Evolutionary conservation across 345 rosid species (phyloP).

Genomic region (Raphanus sativus): DNA sequence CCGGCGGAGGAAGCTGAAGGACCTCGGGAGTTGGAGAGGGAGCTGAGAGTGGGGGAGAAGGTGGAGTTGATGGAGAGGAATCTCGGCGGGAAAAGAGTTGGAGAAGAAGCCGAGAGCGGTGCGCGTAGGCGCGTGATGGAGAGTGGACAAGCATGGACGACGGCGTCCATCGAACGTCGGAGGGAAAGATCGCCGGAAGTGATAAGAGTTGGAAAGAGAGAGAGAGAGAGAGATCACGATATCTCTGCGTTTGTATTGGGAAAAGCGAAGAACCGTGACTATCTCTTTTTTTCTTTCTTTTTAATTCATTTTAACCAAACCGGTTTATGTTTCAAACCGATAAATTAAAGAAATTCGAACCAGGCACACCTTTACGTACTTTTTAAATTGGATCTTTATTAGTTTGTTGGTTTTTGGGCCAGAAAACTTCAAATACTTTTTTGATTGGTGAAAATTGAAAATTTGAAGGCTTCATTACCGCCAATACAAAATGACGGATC

Average conservation of each 20-base stretch:
- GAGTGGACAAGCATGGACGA: conserved; percentile 34
- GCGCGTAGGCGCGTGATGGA: conserved; percentile 43
- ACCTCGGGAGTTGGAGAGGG: conserved; percentile 24
- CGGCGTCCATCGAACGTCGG: conserved; percentile 49
- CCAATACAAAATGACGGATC: neutral
- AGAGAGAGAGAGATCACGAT: neutral
- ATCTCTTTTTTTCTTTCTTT: no score
- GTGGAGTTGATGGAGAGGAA: conserved; percentile 32
- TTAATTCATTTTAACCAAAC: conserved; percentile 15
- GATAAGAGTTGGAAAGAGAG: neutral
- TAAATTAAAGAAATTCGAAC: neutral
- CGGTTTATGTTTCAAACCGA: conserved; percentile 11
- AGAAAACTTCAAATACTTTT: neutral
- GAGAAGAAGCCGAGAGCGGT: conserved; percentile 29
- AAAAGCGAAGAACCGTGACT: conserved; percentile 23
- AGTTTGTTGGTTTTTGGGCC: neutral
- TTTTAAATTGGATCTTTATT: neutral
- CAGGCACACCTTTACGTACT: neutral
- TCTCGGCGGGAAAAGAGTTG: conserved; percentile 37
- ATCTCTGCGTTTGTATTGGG: conserved; percentile 36
- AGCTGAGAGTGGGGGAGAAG: conserved; percentile 24
- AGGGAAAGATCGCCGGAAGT: conserved; percentile 27
- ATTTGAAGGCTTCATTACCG: neutral
- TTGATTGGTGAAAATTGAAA: neutral
- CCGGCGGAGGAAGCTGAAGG: conserved; percentile 40